phyloP scores from a whole-genome alignment of 2,329 filamentous ascomycete species.

The Aspergillus pseudotamarii region DNA sequence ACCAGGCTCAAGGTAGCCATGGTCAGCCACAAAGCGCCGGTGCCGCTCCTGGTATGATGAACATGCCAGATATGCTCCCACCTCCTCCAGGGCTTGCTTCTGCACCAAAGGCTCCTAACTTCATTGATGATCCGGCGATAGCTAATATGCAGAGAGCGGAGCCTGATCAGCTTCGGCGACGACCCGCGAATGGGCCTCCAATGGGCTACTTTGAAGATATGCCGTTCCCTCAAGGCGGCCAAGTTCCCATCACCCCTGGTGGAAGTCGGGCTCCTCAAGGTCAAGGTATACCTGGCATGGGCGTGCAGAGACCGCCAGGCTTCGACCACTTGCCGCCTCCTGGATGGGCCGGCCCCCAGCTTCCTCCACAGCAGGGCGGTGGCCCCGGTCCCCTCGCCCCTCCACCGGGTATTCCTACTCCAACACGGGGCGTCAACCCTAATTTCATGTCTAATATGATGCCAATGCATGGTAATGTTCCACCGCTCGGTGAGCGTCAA shows the following conservation, averaged over 20 bases:
- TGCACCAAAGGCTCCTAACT: constrained; percentile 38
- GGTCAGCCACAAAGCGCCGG: constrained; percentile 32
- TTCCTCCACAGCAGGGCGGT: constrained; percentile 39
- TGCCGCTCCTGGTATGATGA: constrained; percentile 36
- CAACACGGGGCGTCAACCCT: constrained; percentile 41
- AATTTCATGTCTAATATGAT: constrained; percentile 41
- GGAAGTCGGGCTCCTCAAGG: constrained; percentile 37
- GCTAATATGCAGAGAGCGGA: constrained; percentile 46
- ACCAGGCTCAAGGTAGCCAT: constrained; percentile 29
- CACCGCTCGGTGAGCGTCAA: constrained; percentile 40
- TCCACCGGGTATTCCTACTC: constrained; percentile 43
- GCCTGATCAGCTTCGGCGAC: constrained; percentile 39
- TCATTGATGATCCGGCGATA: constrained; percentile 49
- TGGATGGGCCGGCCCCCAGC: constrained; percentile 41
- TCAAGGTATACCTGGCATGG: constrained; percentile 38
- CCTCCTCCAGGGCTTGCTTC: constrained; percentile 37
- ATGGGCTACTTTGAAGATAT: constrained; percentile 47
- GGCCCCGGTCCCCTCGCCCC: constrained; percentile 37
- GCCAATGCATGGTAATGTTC: constrained; percentile 38
- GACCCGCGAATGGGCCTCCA: constrained; percentile 41
- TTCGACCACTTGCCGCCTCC: constrained; percentile 47
- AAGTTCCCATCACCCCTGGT: constrained; percentile 39
- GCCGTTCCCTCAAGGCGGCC: constrained; percentile 37
- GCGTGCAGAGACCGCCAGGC: constrained; percentile 48
- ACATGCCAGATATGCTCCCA: constrained; percentile 40